Percentiles rank a stretch among this genome's conserved stretches.
phyloP scores from a whole-genome alignment of 1,139 yeast genomes.

The Yamadazyma blattariae region DNA sequence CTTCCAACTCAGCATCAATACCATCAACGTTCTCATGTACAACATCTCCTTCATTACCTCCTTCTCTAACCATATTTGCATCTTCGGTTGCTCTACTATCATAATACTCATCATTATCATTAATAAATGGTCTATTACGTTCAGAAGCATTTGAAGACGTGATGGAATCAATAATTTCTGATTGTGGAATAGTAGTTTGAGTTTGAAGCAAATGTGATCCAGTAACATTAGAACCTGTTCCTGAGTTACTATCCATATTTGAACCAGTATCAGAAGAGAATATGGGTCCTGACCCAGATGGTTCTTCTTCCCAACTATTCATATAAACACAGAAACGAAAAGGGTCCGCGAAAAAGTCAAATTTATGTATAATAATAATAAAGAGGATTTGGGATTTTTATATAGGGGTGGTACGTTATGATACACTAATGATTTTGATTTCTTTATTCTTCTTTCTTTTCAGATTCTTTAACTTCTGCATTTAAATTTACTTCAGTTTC shows the following conservation, averaged over 20 bases:
- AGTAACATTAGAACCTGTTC: background rate
- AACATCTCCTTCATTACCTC: background rate
- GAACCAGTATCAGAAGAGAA: conserved; percentile 3
- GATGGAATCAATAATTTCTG: conserved; percentile 34
- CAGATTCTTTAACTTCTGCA: background rate
- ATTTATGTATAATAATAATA: too few relatives aligned
- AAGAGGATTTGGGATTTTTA: too few relatives aligned
- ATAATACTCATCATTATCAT: conserved; percentile 17
- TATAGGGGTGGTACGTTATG: too few relatives aligned
- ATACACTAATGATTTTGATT: background rate
- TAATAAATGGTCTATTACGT: conserved; percentile 13
- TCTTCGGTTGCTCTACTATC: conserved; percentile 3
- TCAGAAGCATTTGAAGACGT: conserved; percentile 19
- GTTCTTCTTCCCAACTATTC: conserved; percentile 1
- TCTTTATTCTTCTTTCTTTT: background rate
- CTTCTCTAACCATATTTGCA: background rate
- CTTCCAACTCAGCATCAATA: conserved; percentile 8
- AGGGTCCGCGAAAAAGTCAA: too few relatives aligned
- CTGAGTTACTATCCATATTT: conserved; percentile 1
- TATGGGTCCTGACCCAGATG: background rate
- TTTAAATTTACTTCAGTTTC: background rate
- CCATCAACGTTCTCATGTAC: conserved; percentile 7
- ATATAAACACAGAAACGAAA: background rate
- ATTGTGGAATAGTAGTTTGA: conserved; percentile 33
- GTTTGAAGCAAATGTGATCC: conserved; percentile 27